Base-by-base conservation (phyloP, 306 rosid species). In the Vigna angularis region DNA sequence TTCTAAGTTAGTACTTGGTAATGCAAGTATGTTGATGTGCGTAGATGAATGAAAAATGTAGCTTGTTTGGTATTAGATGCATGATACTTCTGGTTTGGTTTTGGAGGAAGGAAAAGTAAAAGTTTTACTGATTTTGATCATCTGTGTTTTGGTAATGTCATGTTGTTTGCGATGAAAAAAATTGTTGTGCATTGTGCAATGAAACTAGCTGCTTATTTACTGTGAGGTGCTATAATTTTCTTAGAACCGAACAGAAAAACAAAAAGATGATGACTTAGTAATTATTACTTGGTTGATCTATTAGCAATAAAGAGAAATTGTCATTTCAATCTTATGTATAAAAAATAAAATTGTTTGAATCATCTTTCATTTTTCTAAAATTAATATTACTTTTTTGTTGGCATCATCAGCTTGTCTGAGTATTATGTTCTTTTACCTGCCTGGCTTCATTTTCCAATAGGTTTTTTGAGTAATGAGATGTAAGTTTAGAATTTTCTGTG, bases 191-290 rank as follows among this genome's bases (percentile, higher is more conserved):
- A 42, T 9, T 73, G 36, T 45, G 9, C 13, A 5, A 42, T 34
- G 70, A 32, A 73, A n/a, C 66, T 65, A 36, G 50, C 28, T 52
- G 18, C 38, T 44, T 61, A 42, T 53, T 48, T 17, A 38, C 28
- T 20, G 62, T 34, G 70, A 53, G 59, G 28, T 64, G 67, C 40
- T 73, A 18, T 32, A 73, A 64, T 52, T 53, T 80, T 13, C 17
- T 28, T 65, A 24, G 59, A 72, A 64, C n/a, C 64, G 66, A 72
- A 38, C 73, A 53, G 15, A n/a, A 18, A 28, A 20, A 17, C 9
- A 20, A 44, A 2, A 44, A 72, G 61, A 50, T 15, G 49, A 64
- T 6, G 20, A 53, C 30, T 18, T 73, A 3, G 52, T 58, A 32
- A 66, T 66, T 28, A 44, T 52, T 22, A 28, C 56, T 73, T 65